A percentile compares a stretch with the other conserved stretches of the same genome.
Conservation (phyloP, 345 rosid genomes). For the Camelina laxa region DNA sequence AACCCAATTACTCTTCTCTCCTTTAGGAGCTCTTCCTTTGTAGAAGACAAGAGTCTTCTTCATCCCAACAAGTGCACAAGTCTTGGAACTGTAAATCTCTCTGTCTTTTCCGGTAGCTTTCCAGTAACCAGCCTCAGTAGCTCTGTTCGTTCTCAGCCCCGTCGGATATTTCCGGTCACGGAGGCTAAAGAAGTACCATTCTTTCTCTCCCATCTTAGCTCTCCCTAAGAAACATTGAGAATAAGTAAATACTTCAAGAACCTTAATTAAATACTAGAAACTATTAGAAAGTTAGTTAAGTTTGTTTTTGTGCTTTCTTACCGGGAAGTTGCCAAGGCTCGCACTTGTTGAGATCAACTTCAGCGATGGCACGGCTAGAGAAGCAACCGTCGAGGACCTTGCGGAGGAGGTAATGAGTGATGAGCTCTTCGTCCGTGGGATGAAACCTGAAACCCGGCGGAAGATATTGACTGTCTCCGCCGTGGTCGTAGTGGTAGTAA, state of each 20-base stretch:
- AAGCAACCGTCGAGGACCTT: slow-evolving; percentile 82
- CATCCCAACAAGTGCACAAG: slow-evolving; percentile 94
- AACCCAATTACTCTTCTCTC: slow-evolving; percentile 95
- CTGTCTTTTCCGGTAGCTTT: slow-evolving; percentile 96
- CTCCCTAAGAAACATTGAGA: slow-evolving; percentile 50
- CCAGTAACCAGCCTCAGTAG: slow-evolving; percentile 98
- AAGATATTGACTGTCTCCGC: slow-evolving; percentile 51
- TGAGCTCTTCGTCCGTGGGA: slow-evolving; percentile 96
- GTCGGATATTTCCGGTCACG: slow-evolving; percentile 96
- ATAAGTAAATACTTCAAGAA: slow-evolving; percentile 9
- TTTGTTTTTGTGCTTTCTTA: slow-evolving; percentile 38
- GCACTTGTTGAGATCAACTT: slow-evolving; percentile 95
- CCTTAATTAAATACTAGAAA: too few relatives aligned
- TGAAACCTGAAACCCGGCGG: slow-evolving; percentile 98
- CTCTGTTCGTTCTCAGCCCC: slow-evolving; percentile 90
- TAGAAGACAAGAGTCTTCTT: slow-evolving; percentile 95
- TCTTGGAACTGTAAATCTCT: slow-evolving; percentile 85
- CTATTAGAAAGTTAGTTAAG: too few relatives aligned
- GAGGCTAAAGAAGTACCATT: slow-evolving; percentile 93
- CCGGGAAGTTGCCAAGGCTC: slow-evolving; percentile 99
- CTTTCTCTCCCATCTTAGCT: slow-evolving; percentile 97
- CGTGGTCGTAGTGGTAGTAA: slow-evolving; percentile 52
- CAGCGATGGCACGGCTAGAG: slow-evolving; percentile 81
- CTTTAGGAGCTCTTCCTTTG: slow-evolving; percentile 92
- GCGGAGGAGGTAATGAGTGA: slow-evolving; percentile 79